Conservation (phyloP, 352 stramenopile species). For the Phytopythium ostracodes region DNA sequence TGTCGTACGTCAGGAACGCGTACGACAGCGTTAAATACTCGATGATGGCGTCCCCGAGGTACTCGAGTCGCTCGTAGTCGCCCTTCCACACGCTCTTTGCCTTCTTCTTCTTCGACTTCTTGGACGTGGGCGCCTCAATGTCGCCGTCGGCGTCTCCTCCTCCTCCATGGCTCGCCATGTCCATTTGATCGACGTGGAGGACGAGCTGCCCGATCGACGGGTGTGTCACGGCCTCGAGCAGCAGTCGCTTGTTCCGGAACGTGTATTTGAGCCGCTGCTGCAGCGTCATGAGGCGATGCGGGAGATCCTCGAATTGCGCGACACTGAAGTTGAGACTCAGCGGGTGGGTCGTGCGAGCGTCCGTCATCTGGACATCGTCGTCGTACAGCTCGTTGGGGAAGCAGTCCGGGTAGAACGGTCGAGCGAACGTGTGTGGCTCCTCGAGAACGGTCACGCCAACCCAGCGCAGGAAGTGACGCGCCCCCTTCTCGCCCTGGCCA, state of each 20-base stretch:
- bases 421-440: slow-evolving; percentile 33
- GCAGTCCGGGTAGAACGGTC: slow-evolving; percentile 63
- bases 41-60: slow-evolving; percentile 86
- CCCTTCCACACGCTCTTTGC: slow-evolving; percentile 55
- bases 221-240: slow-evolving; percentile 78
- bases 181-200: slow-evolving; percentile 39
- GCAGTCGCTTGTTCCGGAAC: slow-evolving; percentile 69
- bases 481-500: slow-evolving; percentile 63
- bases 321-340: slow-evolving; percentile 52
- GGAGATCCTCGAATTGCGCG: slow-evolving; percentile 53
- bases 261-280: slow-evolving; percentile 81
- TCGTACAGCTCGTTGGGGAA: slow-evolving; percentile 61
- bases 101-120: slow-evolving; percentile 32
- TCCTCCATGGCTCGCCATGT: slow-evolving; percentile 11
- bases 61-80: slow-evolving; percentile 89
- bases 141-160: slow-evolving; percentile 10
- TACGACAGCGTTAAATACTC: slow-evolving; percentile 88
- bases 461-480: slow-evolving; percentile 73
- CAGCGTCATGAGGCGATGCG: slow-evolving; percentile 44
- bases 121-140: slow-evolving; percentile 6
- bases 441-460: slow-evolving; percentile 63
- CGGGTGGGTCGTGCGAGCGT: slow-evolving; percentile 12
- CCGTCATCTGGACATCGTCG: slow-evolving; percentile 15
- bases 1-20: slow-evolving; percentile 60
- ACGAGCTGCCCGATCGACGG: slow-evolving; percentile 62